phyloP scores from a whole-genome alignment of 1,284 basidiomycete genomes.

The Hypsizygus ulmarius region DNA sequence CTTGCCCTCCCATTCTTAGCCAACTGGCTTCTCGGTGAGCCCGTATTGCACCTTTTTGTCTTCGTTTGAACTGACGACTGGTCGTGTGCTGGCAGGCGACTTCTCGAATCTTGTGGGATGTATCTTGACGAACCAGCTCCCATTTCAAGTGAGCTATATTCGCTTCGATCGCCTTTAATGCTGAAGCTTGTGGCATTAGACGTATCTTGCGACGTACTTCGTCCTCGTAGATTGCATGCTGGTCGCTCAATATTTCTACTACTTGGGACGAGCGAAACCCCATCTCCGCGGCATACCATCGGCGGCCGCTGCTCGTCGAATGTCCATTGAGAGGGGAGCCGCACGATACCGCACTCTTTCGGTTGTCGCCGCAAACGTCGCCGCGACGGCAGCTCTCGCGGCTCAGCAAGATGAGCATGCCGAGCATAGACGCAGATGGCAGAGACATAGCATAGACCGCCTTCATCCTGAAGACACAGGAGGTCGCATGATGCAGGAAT shows the following conservation, averaged over 20 bases:
- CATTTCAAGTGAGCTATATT: constrained; percentile 73
- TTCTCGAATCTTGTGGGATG: constrained; percentile 88
- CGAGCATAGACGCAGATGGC: constrained; percentile 22
- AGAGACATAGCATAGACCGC: constrained; percentile 22
- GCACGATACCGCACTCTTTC: constrained; percentile 69
- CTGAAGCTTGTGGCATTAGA: constrained; percentile 45
- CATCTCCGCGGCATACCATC: constrained; percentile 36
- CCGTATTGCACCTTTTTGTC: neutral
- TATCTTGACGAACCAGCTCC: constrained; percentile 87
- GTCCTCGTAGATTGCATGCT: constrained; percentile 76
- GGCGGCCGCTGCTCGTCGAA: constrained; percentile 41
- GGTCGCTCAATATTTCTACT: constrained; percentile 79
- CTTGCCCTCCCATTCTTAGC: constrained; percentile 86
- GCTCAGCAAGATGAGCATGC: constrained; percentile 52
- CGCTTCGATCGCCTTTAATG: constrained; percentile 9
- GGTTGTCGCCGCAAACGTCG: constrained; percentile 63
- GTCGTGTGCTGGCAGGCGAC: constrained; percentile 57
- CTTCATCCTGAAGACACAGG: constrained; percentile 17
- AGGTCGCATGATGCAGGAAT: constrained; percentile 15
- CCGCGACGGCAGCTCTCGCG: constrained; percentile 61
- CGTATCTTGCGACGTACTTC: constrained; percentile 86
- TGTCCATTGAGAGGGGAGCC: constrained; percentile 47
- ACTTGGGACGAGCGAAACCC: constrained; percentile 42
- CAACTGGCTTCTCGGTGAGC: constrained; percentile 86
- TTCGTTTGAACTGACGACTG: constrained; percentile 8